A percentile compares a stretch with the other conserved stretches of the same genome.
Evolutionary conservation across 352 stramenopile species (phyloP).

Genomic region (Pythium apleroticum): DNA sequence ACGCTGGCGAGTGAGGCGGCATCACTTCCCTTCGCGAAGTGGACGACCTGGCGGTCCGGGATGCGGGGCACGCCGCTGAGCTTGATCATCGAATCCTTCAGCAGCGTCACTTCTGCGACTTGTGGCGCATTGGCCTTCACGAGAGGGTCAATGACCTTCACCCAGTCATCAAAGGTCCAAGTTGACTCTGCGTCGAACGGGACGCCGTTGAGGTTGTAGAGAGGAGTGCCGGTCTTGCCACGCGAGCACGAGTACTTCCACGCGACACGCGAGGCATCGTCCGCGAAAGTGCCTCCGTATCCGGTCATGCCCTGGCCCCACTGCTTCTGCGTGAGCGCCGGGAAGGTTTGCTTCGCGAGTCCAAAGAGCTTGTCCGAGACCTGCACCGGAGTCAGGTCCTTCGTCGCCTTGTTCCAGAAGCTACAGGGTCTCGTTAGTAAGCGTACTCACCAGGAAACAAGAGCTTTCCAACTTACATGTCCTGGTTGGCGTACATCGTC

Average conservation of each 20-base stretch:
- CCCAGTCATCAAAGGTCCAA: slow-evolving; percentile 39
- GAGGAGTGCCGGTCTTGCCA: slow-evolving; percentile 35
- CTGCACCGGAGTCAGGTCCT: slow-evolving; percentile 33
- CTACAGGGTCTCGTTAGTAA: slow-evolving; percentile 8
- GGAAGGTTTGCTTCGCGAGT: slow-evolving; percentile 38
- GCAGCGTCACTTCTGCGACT: slow-evolving; percentile 10
- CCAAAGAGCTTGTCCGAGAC: slow-evolving; percentile 32
- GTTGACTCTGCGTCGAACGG: slow-evolving; percentile 33
- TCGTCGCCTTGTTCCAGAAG: slow-evolving; percentile 35
- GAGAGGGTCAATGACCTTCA: slow-evolving; percentile 35
- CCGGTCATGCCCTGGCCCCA: slow-evolving; percentile 38
- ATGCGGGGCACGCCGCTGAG: slow-evolving; percentile 41
- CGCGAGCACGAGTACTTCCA: slow-evolving; percentile 47
- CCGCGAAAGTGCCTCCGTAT: slow-evolving; percentile 34
- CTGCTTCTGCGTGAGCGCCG: slow-evolving; percentile 26
- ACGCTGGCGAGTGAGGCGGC: slow-evolving; percentile 38
- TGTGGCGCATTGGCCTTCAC: slow-evolving; percentile 26
- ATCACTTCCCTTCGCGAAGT: slow-evolving; percentile 39
- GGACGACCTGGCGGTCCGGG: slow-evolving; percentile 58
- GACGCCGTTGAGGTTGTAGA: slow-evolving; percentile 41
- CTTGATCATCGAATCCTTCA: slow-evolving; percentile 29
- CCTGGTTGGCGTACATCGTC: slow-evolving; percentile 41
- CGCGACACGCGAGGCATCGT: slow-evolving; percentile 25
- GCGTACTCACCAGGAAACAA: not conserved
- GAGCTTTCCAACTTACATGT: slow-evolving; percentile 23